phyloP scores from a whole-genome alignment of 192 early-diverging fungal genomes.

The Coemansia sp. region DNA sequence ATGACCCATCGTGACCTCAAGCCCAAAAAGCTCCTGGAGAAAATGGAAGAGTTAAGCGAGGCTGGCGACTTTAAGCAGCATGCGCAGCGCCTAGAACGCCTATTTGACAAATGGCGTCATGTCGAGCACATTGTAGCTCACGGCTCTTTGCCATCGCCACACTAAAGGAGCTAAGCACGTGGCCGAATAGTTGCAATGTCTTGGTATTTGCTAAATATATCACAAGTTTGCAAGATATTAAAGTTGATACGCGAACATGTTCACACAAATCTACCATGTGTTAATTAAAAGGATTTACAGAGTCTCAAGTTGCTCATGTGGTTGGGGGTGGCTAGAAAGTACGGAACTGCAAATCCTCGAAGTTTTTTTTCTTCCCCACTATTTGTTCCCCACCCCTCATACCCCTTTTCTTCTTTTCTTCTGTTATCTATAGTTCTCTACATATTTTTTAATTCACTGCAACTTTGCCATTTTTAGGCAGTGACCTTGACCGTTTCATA shows the following conservation, averaged over 20 bases:
- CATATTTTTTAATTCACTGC: conserved; percentile 46
- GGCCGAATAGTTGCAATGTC: not conserved
- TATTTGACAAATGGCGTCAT: not conserved
- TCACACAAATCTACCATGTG: too few relatives aligned
- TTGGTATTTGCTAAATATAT: not conserved
- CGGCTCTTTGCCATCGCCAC: not conserved
- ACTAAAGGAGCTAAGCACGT: not conserved
- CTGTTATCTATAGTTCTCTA: not conserved
- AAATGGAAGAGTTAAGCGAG: not conserved
- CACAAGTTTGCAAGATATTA: not conserved
- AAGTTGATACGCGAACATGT: not conserved
- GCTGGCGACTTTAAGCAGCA: not conserved
- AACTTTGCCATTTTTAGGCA: conserved; percentile 60
- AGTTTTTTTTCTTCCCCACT: not conserved
- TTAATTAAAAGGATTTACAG: not conserved
- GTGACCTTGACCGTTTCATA: conserved; percentile 16
- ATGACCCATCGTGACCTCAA: not conserved
- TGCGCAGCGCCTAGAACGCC: not conserved
- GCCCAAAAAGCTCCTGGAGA: not conserved
- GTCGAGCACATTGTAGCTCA: not conserved
- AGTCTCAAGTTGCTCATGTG: not conserved
- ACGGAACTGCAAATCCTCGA: not conserved
- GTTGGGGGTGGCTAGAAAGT: not conserved
- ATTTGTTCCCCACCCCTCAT: not conserved
- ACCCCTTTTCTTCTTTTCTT: not conserved